Base-by-base conservation (phyloP, 805 yeast genomes). In the Saturnispora sanitii region DNA sequence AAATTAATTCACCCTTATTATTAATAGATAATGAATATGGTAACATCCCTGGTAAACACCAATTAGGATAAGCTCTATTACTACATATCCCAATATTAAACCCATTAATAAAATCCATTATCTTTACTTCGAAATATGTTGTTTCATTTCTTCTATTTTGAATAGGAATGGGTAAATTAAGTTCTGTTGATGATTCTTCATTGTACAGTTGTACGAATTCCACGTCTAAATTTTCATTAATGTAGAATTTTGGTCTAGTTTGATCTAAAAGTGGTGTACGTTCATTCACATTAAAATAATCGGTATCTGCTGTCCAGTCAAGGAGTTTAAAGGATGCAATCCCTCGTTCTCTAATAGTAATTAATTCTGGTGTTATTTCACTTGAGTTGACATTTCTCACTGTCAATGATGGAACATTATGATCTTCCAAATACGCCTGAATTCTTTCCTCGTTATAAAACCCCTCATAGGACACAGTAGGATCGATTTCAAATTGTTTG, bases 1-100 rank as follows among this genome's bases (percentile, higher is more conserved):
- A 71, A 46, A 84, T 67, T 42, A 81, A 61, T 44, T 77, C 73
- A 2, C 94, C 94, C 4, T 77, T 73, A 2, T 83, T 72, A 55
- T 82, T 90, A 53, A 82, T 76, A 3, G 82, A 82, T 37, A 83
- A 67, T 0, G 87, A 79, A 52, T 78, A 80, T 37, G 72, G 72
- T 44, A 75, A 70, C 56, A 76, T 71, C 1, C 94, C 94, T 0
- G 94, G 94, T 12, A 79, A 64, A 48, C 84, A 66, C 57, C 81
- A 83, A 44, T 71, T 67, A 2, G 94, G 92, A 51, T 27, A 6
- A 27, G 30, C 16, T 16, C 30, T 7, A 27, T 27, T 6, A n/a
- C 7, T n/a, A 8, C 75, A 71, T 21, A 82, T 62, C 0, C 94
- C 92, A 35, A 82, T 66, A 23, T 80, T 68, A 42, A 82, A 68